Evolutionary conservation across 768 basidiomycete species (phyloP).

Genomic region (Pulveroboletus ravenelii): DNA sequence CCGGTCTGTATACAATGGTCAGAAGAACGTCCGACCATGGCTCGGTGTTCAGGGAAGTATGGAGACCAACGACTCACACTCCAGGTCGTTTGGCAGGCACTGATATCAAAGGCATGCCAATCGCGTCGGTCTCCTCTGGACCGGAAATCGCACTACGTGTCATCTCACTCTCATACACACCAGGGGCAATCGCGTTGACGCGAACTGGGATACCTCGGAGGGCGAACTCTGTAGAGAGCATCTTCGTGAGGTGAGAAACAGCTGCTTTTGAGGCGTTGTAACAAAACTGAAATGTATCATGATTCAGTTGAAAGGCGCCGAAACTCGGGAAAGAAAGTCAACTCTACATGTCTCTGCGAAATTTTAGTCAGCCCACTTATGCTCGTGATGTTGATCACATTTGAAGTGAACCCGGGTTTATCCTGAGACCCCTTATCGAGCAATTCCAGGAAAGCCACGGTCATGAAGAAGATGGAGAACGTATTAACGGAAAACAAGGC

Average conservation of each 20-base stretch:
- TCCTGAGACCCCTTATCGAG: constrained; percentile 70
- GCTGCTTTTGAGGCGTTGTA: constrained; percentile 83
- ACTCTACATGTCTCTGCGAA: constrained; percentile 67
- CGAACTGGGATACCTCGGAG: constrained; percentile 65
- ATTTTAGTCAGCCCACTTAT: constrained; percentile 69
- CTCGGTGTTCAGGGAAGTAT: background rate
- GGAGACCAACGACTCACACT: constrained; percentile 45
- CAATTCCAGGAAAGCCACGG: constrained; percentile 70
- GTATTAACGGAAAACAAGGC: constrained; percentile 63
- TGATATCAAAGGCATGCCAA: constrained; percentile 56
- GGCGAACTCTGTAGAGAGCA: constrained; percentile 73
- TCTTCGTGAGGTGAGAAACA: constrained; percentile 67
- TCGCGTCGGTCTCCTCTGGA: constrained; percentile 43
- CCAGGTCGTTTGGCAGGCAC: constrained; percentile 63
- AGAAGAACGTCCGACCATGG: background rate
- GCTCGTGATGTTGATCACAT: constrained; percentile 73
- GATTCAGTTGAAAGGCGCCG: background rate
- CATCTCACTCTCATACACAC: constrained; percentile 75
- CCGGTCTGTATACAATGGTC: constrained; percentile 38
- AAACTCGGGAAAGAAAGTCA: background rate
- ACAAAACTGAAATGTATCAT: constrained; percentile 49
- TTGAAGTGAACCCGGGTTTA: constrained; percentile 50
- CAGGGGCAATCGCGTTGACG: constrained; percentile 71
- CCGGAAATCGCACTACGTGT: constrained; percentile 48
- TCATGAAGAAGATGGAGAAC: constrained; percentile 73